Conservation (phyloP, 2,329 filamentous ascomycete species). For the Chaetomiaceae sp. region DNA sequence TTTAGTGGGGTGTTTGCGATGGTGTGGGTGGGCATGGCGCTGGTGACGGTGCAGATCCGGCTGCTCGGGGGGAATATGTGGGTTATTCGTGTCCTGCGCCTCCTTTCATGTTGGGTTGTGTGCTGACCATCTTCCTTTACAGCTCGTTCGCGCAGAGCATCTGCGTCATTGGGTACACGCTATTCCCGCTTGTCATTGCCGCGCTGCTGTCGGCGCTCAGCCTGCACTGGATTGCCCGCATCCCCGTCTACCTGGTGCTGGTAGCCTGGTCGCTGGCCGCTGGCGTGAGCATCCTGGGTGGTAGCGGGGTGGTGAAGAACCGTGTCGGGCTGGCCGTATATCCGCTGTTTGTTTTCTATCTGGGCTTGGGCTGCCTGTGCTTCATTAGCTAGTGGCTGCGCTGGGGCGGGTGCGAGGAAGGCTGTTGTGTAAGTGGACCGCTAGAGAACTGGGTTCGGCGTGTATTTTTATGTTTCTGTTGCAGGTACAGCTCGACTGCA, state of each 20-base stretch:
- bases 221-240: conserved; percentile 71
- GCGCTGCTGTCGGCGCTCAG: conserved; percentile 78
- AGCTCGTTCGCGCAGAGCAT: conserved; percentile 97
- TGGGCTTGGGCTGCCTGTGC: conserved; percentile 87
- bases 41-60: conserved; percentile 97
- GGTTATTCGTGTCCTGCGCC: conserved; percentile 35
- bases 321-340: conserved; percentile 90
- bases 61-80: conserved; percentile 95
- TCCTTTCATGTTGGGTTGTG: conserved; percentile 6
- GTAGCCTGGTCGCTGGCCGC: conserved; percentile 91
- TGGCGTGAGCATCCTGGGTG: conserved; percentile 90
- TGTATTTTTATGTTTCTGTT: too few relatives aligned
- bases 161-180: conserved; percentile 96
- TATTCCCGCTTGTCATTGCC: conserved; percentile 94
- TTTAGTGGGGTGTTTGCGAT: conserved; percentile 96
- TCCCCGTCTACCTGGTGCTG: conserved; percentile 85
- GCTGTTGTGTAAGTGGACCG: not conserved
- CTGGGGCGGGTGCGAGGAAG: not conserved
- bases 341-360: conserved; percentile 90
- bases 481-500: too few relatives aligned
- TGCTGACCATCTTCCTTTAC: conserved; percentile 25
- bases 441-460: not conserved
- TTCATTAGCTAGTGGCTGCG: conserved; percentile 70
- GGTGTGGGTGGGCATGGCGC: conserved; percentile 93
- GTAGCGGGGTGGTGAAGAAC: conserved; percentile 93